Conservation (phyloP, 2,329 filamentous ascomycete species). For the Leptographium procerum region DNA sequence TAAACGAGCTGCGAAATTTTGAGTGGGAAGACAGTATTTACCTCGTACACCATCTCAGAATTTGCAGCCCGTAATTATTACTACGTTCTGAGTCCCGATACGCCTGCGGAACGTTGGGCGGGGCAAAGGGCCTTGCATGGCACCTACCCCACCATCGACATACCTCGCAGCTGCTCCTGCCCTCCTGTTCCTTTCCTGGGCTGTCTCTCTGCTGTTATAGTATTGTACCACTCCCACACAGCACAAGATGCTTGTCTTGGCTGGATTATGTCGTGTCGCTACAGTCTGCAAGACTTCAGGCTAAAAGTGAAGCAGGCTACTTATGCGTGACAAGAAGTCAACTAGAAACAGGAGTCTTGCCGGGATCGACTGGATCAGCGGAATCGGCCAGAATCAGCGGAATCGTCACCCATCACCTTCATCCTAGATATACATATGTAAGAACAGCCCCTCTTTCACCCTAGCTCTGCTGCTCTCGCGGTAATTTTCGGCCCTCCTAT, state of each 20-base stretch:
- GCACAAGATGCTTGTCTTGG: neutral
- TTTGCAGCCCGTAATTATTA: no score
- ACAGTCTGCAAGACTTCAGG: no score
- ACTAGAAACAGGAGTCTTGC: no score
- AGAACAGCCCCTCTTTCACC: neutral
- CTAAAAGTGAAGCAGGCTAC: no score
- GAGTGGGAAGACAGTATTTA: neutral
- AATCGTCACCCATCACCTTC: neutral
- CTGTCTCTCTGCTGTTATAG: neutral
- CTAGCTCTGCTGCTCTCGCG: neutral
- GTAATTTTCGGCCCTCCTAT: neutral
- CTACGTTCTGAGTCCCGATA: no score
- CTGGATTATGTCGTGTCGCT: neutral
- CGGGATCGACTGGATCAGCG: no score
- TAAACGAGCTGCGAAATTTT: neutral
- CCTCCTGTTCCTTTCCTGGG: neutral
- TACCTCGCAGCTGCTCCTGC: neutral
- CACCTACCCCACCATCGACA: constrained; percentile 2
- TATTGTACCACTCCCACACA: neutral
- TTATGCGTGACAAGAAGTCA: no score
- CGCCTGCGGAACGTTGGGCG: neutral
- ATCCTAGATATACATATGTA: no score
- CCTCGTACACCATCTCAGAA: no score
- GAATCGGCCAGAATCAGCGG: neutral
- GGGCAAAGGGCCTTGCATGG: neutral